Evolutionary conservation across 805 yeast genomes (phyloP).

Genomic region (Monosporozyma aquatica): DNA sequence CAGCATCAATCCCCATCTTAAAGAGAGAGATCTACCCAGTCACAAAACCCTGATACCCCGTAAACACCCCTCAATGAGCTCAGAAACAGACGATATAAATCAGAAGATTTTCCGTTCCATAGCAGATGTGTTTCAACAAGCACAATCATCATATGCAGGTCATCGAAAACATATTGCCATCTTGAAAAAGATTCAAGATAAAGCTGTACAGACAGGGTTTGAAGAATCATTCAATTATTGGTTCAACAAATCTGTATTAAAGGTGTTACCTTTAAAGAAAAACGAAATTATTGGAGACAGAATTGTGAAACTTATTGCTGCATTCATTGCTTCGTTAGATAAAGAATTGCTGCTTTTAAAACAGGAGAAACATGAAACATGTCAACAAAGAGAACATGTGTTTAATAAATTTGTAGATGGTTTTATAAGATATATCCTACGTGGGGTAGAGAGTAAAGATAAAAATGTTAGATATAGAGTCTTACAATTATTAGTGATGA

Average conservation of each 20-base stretch:
- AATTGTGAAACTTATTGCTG: constrained; percentile 57
- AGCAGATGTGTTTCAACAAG: constrained; percentile 68
- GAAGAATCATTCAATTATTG: constrained; percentile 51
- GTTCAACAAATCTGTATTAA: constrained; percentile 55
- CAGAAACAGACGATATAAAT: constrained; percentile 16
- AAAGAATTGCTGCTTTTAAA: constrained; percentile 15
- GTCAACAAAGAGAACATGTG: constrained; percentile 30
- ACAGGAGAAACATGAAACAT: constrained; percentile 24
- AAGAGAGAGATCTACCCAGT: no score
- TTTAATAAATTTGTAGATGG: constrained; percentile 48
- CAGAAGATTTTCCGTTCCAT: constrained; percentile 38
- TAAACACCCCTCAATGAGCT: not conserved
- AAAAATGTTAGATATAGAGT: constrained; percentile 72
- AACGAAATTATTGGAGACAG: constrained; percentile 67
- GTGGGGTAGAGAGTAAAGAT: constrained; percentile 71
- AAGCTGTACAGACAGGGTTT: constrained; percentile 42
- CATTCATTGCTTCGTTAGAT: constrained; percentile 44
- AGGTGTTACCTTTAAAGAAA: constrained; percentile 57
- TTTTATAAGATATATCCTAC: constrained; percentile 56
- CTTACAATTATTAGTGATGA: constrained; percentile 62
- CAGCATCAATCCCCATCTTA: no score
- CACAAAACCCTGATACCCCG: no score
- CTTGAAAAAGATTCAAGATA: constrained; percentile 47
- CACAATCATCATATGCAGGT: constrained; percentile 63
- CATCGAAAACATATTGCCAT: constrained; percentile 67